Conservation (phyloP, 352 stramenopile genomes). For the Phytophthora kernoviae region DNA sequence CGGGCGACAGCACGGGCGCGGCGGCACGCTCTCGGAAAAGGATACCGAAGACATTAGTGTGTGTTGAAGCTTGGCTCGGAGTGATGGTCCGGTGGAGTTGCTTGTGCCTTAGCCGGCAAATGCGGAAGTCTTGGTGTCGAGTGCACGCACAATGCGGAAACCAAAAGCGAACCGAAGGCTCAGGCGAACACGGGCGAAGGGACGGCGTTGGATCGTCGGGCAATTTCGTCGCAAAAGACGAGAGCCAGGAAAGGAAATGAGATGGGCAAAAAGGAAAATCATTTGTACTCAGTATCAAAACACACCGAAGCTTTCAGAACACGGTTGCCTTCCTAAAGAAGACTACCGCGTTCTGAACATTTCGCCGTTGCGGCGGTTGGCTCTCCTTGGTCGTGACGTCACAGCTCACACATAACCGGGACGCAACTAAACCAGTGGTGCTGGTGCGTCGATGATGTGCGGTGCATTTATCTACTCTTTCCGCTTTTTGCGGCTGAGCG, state of each 20-base stretch:
- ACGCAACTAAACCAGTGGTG: slow-evolving; percentile 50
- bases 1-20: slow-evolving; percentile 41
- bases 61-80: slow-evolving; percentile 19
- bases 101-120: slow-evolving; percentile 47
- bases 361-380: slow-evolving; percentile 19
- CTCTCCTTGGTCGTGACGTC: slow-evolving; percentile 10
- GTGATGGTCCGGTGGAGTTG: slow-evolving; percentile 20
- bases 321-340: not conserved
- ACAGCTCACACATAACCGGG: slow-evolving; percentile 24
- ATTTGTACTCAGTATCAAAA: not conserved
- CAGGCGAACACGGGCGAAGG: slow-evolving; percentile 24
- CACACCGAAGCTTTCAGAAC: not conserved
- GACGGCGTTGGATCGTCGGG: slow-evolving; percentile 6
- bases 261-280: slow-evolving; percentile 4
- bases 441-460: slow-evolving; percentile 56
- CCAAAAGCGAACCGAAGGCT: not conserved
- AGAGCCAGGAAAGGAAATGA: too few relatives aligned
- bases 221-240: too few relatives aligned
- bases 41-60: slow-evolving; percentile 40
- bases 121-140: slow-evolving; percentile 43
- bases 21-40: slow-evolving; percentile 29
- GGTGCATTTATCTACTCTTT: slow-evolving; percentile 62
- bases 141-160: not conserved
- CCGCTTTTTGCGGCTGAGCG: slow-evolving; percentile 61
- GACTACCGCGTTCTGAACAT: too few relatives aligned